Evolutionary conservation across 1,284 basidiomycete genomes (phyloP), one percentile per base, ranked within the genome.

Genomic region (Puccinia hordei): DNA sequence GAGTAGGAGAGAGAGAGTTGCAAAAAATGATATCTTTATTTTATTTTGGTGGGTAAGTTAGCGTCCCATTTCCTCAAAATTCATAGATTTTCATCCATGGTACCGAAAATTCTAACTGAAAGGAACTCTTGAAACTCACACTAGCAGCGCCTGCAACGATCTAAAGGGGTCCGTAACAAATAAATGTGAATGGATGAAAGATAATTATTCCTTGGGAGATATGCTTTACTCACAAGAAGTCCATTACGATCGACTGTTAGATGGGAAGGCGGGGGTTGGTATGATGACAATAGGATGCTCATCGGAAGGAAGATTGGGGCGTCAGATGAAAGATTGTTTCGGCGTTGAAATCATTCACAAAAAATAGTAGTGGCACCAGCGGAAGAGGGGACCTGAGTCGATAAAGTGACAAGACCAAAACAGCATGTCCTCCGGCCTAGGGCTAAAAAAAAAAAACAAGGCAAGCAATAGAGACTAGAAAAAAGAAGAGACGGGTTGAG

Each of bases 131-230:
- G 13, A 24, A 24, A 57, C 73, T 49, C 44, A 75, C 73, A 57
- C 53, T 75, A 27, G 73, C 73, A 24, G 73, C 73, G 38, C 53
- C 35, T 46, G 73, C 73, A 46, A 75, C 57, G 35, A 75, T 57
- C 73, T 75, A n/a, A 30, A 59, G n/a, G 12, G 55, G 51, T 2
- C 13, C 15, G 5, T 6, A 55, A 19, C 33, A 71, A 71, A 9
- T 2, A 51, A 51, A 71, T 38, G 41, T 51, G 24, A 51, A 51
- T 27, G 22, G n/a, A 15, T 69, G 15, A 69, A 22, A 17, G 13
- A 38, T 1, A 1, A n/a, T 66, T n/a, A 44, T n/a, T n/a, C n/a
- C n/a, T n/a, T n/a, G n/a, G 38, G 38, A 51, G 30, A 38, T 5
- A 10, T 1, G 4, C 53, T 57, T 57, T 22, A 73, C 71, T 73